Percentiles rank a stretch among this genome's conserved stretches.
phyloP scores from a whole-genome alignment of 129 eudicot genomes.

The Lactuca sativa region DNA sequence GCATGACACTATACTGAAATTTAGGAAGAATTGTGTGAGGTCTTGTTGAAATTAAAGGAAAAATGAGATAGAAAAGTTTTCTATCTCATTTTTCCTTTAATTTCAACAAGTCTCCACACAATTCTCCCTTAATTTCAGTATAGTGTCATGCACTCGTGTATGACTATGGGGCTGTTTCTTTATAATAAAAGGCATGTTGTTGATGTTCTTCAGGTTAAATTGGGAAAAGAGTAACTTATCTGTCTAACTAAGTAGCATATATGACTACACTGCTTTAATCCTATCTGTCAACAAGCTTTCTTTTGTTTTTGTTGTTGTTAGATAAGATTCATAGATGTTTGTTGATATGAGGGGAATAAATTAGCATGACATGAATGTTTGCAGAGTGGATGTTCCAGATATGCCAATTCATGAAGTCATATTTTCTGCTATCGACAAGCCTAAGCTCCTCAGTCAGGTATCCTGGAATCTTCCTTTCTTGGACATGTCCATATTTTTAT shows the following conservation, averaged over 20 bases:
- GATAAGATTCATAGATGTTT: not conserved
- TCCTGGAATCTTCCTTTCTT: not conserved
- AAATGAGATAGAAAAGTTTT: no score
- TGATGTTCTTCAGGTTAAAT: not conserved
- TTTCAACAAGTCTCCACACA: no score
- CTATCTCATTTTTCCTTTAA: no score
- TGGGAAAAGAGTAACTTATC: not conserved
- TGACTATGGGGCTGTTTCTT: no score
- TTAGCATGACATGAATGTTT: constrained; percentile 21
- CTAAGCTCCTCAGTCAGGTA: constrained; percentile 97
- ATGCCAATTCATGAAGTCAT: constrained; percentile 73
- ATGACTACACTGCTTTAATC: not conserved
- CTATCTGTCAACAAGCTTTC: not conserved
- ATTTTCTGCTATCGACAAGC: constrained; percentile 88
- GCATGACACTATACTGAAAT: no score
- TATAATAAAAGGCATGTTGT: no score
- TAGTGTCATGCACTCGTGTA: no score
- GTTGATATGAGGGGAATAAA: not conserved
- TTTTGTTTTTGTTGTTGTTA: no score
- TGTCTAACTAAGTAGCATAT: not conserved
- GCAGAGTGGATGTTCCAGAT: constrained; percentile 57
- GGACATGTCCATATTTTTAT: not conserved
- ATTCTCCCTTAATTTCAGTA: no score
- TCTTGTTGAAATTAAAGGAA: no score
- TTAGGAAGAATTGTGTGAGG: no score